Conservation (phyloP, 768 basidiomycete genomes). For the Xerocomellus amylosporus region DNA sequence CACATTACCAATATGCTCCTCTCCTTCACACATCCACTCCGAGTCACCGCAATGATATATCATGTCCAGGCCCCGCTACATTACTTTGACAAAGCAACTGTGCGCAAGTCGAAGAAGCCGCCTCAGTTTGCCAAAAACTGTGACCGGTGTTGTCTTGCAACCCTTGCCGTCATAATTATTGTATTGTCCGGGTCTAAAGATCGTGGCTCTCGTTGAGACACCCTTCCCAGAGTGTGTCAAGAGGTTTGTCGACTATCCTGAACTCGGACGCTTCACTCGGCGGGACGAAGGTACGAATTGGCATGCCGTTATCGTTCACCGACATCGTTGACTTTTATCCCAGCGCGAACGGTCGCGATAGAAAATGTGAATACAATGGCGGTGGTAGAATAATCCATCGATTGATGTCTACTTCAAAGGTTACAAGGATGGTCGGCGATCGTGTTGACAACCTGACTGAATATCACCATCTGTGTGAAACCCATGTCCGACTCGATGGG, state of each 20-base stretch:
- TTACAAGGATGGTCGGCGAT: constrained; percentile 66
- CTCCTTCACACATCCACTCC: background rate
- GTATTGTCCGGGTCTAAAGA: constrained; percentile 65
- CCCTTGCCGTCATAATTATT: background rate
- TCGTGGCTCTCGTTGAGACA: constrained; percentile 89
- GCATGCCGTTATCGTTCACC: background rate
- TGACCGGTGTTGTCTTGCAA: constrained; percentile 11
- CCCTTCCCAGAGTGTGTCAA: constrained; percentile 83
- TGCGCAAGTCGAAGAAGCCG: constrained; percentile 92
- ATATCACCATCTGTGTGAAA: constrained; percentile 30
- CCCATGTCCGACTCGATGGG: background rate
- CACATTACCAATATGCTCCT: constrained; percentile 64
- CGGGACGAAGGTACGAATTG: constrained; percentile 79
- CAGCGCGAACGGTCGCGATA: constrained; percentile 90
- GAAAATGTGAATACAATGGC: constrained; percentile 61
- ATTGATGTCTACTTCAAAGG: constrained; percentile 35
- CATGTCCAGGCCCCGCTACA: constrained; percentile 72
- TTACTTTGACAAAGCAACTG: constrained; percentile 97
- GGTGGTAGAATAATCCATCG: background rate
- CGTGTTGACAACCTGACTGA: constrained; percentile 61
- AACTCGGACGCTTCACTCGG: constrained; percentile 93
- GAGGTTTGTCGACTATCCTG: constrained; percentile 83
- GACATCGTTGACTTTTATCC: constrained; percentile 8
- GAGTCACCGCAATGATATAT: background rate
- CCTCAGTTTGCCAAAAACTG: constrained; percentile 96